A percentile compares a stretch with the other conserved stretches of the same genome.
Evolutionary conservation across 1,139 yeast species (phyloP).

Genomic region (Debaryomyces subglobosus): DNA sequence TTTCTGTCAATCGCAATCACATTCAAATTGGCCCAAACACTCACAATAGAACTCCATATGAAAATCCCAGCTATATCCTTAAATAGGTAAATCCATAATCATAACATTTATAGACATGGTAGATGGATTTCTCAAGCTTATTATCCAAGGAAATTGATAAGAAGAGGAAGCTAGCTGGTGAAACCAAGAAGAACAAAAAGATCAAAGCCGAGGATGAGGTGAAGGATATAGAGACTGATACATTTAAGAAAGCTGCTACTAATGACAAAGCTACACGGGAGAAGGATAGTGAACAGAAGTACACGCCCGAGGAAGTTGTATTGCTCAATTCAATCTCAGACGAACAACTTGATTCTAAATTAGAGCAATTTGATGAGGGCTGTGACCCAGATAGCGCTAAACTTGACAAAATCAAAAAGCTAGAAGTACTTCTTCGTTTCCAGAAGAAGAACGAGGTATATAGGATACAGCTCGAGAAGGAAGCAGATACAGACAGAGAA

Average conservation of each 20-base stretch:
- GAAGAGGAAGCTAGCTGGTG: conserved; percentile 21
- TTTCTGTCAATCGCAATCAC: conserved; percentile 6
- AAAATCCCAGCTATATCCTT: not conserved
- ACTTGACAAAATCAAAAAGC: conserved; percentile 29
- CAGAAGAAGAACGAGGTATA: conserved; percentile 20
- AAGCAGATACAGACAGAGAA: conserved; percentile 24
- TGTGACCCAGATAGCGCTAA: conserved; percentile 22
- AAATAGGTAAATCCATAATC: not conserved
- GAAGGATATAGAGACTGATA: conserved; percentile 1
- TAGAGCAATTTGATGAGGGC: conserved; percentile 23
- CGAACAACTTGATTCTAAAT: conserved; percentile 23
- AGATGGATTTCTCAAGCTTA: conserved; percentile 37
- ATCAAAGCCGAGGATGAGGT: conserved; percentile 6
- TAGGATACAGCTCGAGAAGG: conserved; percentile 21
- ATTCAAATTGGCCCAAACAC: conserved; percentile 4
- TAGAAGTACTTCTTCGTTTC: conserved; percentile 22
- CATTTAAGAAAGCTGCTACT: not conserved
- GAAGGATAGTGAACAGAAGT: not conserved
- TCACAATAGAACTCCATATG: not conserved
- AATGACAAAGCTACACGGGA: not conserved
- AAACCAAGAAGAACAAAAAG: conserved; percentile 4
- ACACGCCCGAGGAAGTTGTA: conserved; percentile 6
- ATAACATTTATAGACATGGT: conserved; percentile 1
- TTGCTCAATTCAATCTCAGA: conserved; percentile 20
- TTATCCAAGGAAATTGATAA: conserved; percentile 39